Evolutionary conservation across 2,329 filamentous ascomycete species (phyloP).

Genomic region (Emmonsiellopsis sp.): DNA sequence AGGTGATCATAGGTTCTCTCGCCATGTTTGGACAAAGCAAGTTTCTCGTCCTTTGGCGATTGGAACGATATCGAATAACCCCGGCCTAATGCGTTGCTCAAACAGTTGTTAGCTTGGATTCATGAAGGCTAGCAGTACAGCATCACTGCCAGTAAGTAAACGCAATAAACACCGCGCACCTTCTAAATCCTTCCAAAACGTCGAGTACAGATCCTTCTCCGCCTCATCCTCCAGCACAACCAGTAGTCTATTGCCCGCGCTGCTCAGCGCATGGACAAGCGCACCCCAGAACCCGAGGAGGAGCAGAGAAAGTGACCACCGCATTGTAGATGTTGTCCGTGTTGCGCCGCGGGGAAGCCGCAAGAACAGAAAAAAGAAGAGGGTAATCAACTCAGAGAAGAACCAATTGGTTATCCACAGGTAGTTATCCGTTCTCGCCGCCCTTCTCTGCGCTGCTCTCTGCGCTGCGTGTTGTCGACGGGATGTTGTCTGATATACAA

Average conservation of each 20-base stretch:
- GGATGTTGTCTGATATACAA: slow-evolving; percentile 10
- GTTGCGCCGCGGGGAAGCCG: slow-evolving; percentile 25
- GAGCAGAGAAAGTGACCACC: slow-evolving; percentile 62
- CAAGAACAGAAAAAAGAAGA: slow-evolving; percentile 10
- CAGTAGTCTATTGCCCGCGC: slow-evolving; percentile 67
- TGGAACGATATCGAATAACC: slow-evolving; percentile 74
- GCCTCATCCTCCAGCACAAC: slow-evolving; percentile 75
- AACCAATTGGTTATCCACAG: background rate
- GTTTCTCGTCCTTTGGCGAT: slow-evolving; percentile 67
- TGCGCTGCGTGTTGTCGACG: background rate
- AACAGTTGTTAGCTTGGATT: too few relatives aligned
- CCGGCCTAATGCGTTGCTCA: slow-evolving; percentile 48
- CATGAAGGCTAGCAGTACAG: too few relatives aligned
- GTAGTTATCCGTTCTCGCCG: background rate
- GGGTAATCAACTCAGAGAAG: slow-evolving; percentile 7
- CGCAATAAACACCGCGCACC: slow-evolving; percentile 20
- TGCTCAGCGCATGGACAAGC: slow-evolving; percentile 60
- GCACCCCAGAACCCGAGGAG: slow-evolving; percentile 49
- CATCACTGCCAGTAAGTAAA: too few relatives aligned
- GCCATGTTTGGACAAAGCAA: slow-evolving; percentile 76
- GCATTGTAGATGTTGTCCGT: slow-evolving; percentile 46
- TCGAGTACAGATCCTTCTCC: slow-evolving; percentile 74
- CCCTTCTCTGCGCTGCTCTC: background rate
- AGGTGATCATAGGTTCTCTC: slow-evolving; percentile 87
- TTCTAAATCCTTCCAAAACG: slow-evolving; percentile 51